Conservation (phyloP, 2,329 filamentous ascomycete genomes). For the Nothophoma quercina region DNA sequence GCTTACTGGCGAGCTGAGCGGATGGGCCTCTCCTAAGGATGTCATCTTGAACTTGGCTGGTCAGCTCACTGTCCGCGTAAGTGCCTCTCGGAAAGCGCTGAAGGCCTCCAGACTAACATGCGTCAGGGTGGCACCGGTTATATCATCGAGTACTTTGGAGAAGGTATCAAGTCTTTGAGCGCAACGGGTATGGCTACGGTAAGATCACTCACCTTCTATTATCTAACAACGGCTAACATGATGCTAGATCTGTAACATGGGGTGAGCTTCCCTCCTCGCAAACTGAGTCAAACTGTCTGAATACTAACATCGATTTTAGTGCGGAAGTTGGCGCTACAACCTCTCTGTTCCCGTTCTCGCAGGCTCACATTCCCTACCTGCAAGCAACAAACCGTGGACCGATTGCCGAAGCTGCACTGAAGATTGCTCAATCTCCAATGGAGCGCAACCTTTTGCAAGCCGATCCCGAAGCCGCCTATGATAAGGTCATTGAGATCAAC, state of each 20-base stretch:
- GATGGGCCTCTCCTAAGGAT: constrained; percentile 95
- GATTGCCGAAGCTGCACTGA: constrained; percentile 72
- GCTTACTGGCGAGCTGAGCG: constrained; percentile 81
- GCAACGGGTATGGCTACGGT: constrained; percentile 93
- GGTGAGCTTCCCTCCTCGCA: not conserved
- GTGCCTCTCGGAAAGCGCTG: constrained; percentile 13
- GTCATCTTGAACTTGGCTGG: constrained; percentile 91
- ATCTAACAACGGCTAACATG: too few species aligned
- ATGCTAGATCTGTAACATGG: constrained; percentile 89
- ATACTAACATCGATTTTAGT: constrained; percentile 51
- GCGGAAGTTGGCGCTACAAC: constrained; percentile 93
- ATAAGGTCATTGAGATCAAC: constrained; percentile 89
- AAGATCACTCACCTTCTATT: too few species aligned
- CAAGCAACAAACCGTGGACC: constrained; percentile 78
- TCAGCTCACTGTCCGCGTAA: constrained; percentile 79
- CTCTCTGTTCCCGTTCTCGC: constrained; percentile 91
- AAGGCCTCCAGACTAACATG: constrained; percentile 19
- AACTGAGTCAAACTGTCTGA: not conserved
- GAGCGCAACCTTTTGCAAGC: constrained; percentile 74
- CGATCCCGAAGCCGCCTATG: constrained; percentile 84
- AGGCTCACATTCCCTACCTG: constrained; percentile 84
- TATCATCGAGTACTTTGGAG: constrained; percentile 92
- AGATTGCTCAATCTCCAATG: constrained; percentile 65
- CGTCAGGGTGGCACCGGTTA: constrained; percentile 82
- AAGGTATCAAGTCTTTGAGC: constrained; percentile 87